A percentile compares a stretch with the other conserved stretches of the same genome.
Conservation (phyloP, 2,329 filamentous ascomycete species). For the Ophiocordyceps australis region DNA sequence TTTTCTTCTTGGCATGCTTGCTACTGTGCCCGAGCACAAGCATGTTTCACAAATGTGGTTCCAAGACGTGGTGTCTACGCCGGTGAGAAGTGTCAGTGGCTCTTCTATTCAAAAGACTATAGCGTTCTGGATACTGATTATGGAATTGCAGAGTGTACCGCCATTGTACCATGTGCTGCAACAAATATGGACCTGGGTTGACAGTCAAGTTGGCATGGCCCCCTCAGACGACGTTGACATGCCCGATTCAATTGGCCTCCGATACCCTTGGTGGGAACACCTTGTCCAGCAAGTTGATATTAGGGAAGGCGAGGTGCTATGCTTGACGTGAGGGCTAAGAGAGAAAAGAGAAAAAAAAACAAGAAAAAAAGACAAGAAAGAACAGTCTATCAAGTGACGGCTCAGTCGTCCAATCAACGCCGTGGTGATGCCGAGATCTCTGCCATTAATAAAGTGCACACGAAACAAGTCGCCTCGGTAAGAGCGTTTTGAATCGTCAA, state of each 20-base stretch:
- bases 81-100: slow-evolving; percentile 19
- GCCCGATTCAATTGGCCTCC: slow-evolving; percentile 8
- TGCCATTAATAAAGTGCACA: too few species aligned
- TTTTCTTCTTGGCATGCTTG: slow-evolving; percentile 19
- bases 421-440: too few species aligned
- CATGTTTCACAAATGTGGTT: slow-evolving; percentile 16
- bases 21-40: slow-evolving; percentile 10
- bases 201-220: slow-evolving; percentile 7
- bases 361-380: background rate
- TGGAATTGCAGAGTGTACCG: slow-evolving; percentile 22
- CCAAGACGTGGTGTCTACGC: slow-evolving; percentile 14
- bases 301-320: slow-evolving; percentile 15
- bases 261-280: slow-evolving; percentile 20
- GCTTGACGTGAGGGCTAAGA: slow-evolving; percentile 19
- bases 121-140: too few species aligned
- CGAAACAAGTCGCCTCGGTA: too few species aligned
- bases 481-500: too few species aligned
- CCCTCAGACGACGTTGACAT: slow-evolving; percentile 4
- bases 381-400: too few species aligned
- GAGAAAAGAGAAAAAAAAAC: too few species aligned
- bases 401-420: too few species aligned
- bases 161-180: slow-evolving; percentile 15
- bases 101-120: slow-evolving; percentile 2
- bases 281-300: slow-evolving; percentile 14
- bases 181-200: slow-evolving; percentile 17